Percentiles rank a stretch among this genome's conserved stretches.
phyloP scores from a whole-genome alignment of 1,284 basidiomycete genomes.

The Cutaneotrichosporon cutaneum region DNA sequence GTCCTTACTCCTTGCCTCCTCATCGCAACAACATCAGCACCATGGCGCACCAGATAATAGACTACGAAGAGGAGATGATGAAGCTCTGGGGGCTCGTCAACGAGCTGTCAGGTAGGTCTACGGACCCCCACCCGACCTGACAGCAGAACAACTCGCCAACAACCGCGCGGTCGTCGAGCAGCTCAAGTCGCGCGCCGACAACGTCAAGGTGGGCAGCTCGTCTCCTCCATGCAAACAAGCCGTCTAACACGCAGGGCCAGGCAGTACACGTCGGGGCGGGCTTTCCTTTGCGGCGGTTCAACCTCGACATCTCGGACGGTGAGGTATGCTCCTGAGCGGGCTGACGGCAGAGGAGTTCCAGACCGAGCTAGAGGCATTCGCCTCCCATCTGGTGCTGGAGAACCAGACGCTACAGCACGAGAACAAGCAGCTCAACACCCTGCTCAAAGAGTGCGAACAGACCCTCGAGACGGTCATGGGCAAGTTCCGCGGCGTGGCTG shows the following conservation, averaged over 20 bases:
- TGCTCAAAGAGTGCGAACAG: slow-evolving; percentile 91
- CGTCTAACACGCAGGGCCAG: slow-evolving; percentile 61
- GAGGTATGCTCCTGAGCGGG: slow-evolving; percentile 29
- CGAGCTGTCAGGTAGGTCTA: slow-evolving; percentile 60
- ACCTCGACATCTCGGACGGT: slow-evolving; percentile 90
- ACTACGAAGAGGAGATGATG: slow-evolving; percentile 65
- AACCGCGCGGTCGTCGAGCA: slow-evolving; percentile 76
- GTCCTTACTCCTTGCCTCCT: too few relatives aligned
- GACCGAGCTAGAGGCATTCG: slow-evolving; percentile 84
- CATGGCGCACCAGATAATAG: slow-evolving; percentile 33
- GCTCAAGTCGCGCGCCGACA: slow-evolving; percentile 69
- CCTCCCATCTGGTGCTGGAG: slow-evolving; percentile 87
- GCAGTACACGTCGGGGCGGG: slow-evolving; percentile 74
- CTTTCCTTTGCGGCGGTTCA: slow-evolving; percentile 81
- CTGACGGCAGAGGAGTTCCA: slow-evolving; percentile 75
- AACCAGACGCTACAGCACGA: slow-evolving; percentile 89
- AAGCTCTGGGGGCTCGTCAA: slow-evolving; percentile 74
- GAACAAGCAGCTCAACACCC: slow-evolving; percentile 83
- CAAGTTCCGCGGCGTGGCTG: slow-evolving; percentile 89
- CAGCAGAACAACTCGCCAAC: slow-evolving; percentile 73
- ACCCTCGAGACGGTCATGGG: slow-evolving; percentile 96
- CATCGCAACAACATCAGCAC: slow-evolving; percentile 5
- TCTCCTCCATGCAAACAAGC: not conserved
- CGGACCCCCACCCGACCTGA: not conserved
- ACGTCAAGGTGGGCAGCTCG: slow-evolving; percentile 75